phyloP scores from a whole-genome alignment of 1,284 basidiomycete species.

The Puccinia hordei region DNA sequence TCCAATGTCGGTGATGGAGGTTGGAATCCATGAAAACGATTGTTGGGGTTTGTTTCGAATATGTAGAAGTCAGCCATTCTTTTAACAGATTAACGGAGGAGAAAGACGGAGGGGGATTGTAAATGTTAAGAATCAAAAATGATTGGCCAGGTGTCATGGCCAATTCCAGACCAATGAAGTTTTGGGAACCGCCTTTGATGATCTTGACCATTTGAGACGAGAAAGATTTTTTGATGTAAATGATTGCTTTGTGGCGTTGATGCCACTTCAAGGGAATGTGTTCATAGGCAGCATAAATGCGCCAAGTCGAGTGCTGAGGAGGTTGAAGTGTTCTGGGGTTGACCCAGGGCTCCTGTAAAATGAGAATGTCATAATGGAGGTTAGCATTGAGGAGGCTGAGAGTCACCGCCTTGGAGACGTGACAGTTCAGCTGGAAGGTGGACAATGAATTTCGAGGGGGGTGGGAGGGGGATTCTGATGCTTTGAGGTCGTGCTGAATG shows the following conservation, averaged over 20 bases:
- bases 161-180: neutral
- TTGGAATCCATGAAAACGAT: conserved; percentile 13
- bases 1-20: conserved; percentile 18
- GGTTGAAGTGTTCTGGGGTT: too few relatives aligned
- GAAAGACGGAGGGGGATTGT: conserved; percentile 15
- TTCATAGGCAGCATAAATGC: neutral
- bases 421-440: neutral
- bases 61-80: neutral
- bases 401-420: neutral
- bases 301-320: neutral
- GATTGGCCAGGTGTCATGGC: neutral
- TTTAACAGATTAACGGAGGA: neutral
- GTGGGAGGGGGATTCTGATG: too few relatives aligned
- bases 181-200: neutral
- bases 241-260: neutral
- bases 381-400: neutral
- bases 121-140: neutral
- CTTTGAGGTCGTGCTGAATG: neutral
- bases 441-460: neutral
- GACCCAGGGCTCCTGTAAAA: neutral
- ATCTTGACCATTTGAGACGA: neutral
- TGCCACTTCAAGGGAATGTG: neutral
- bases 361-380: neutral
- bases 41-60: neutral
- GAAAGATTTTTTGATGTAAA: neutral